phyloP scores from a whole-genome alignment of 352 stramenopile species.

The Phytopythium ostracodes region DNA sequence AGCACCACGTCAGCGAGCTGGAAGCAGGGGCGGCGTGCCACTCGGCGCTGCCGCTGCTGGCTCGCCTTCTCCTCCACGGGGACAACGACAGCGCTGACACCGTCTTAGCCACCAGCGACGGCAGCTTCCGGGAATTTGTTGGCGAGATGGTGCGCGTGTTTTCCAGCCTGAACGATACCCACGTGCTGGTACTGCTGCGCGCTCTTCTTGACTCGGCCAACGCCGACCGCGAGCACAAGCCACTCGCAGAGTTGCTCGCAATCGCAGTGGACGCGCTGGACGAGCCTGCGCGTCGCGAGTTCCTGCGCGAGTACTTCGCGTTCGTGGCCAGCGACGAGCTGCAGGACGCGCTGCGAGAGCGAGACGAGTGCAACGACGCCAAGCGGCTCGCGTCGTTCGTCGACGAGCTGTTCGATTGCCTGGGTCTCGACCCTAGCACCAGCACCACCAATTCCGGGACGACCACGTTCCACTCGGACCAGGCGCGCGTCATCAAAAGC shows the following conservation, averaged over 20 bases:
- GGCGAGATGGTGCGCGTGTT: constrained; percentile 52
- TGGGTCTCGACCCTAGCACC: constrained; percentile 13
- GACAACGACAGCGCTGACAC: not conserved
- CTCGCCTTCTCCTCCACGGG: not conserved
- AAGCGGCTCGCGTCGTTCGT: constrained; percentile 49
- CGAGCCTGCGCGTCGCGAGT: constrained; percentile 32
- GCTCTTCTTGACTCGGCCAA: constrained; percentile 34
- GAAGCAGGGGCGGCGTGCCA: not conserved
- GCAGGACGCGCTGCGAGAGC: constrained; percentile 39
- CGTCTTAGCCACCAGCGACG: not conserved
- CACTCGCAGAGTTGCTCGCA: constrained; percentile 36
- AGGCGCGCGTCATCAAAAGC: constrained; percentile 41
- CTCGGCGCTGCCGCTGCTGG: not conserved
- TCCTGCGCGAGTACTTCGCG: constrained; percentile 60
- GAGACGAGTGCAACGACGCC: constrained; percentile 55
- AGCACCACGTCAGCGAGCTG: not conserved
- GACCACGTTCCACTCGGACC: constrained; percentile 45
- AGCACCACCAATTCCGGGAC: constrained; percentile 1
- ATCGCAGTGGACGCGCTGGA: constrained; percentile 39
- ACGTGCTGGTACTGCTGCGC: constrained; percentile 36
- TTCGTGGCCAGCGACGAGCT: constrained; percentile 44
- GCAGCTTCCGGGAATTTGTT: constrained; percentile 29
- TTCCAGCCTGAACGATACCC: constrained; percentile 21
- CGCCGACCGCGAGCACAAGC: constrained; percentile 28
- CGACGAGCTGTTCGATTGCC: constrained; percentile 40